Conservation (phyloP, 306 rosid species). For the Trichosanthes cucumerina region DNA sequence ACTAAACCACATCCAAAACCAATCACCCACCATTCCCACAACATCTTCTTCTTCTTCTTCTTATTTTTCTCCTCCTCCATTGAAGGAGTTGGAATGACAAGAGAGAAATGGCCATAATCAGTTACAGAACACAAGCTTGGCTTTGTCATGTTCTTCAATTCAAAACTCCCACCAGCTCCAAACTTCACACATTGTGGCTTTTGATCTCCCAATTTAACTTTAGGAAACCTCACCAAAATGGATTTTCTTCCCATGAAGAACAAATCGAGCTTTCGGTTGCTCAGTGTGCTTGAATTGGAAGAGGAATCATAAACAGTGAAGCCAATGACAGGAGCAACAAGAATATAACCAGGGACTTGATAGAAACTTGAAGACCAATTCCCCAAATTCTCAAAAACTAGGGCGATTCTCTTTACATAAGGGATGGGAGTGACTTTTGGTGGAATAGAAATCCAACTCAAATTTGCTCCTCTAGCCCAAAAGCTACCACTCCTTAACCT, state of each 20-base stretch:
- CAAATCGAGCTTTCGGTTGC: slow-evolving; percentile 24
- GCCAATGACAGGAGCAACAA: slow-evolving; percentile 73
- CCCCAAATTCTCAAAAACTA: slow-evolving; percentile 62
- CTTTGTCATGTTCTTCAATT: slow-evolving; percentile 38
- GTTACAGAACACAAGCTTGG: slow-evolving; percentile 28
- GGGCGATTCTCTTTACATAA: slow-evolving; percentile 31
- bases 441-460: slow-evolving; percentile 40
- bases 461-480: slow-evolving; percentile 43
- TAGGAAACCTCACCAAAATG: slow-evolving; percentile 36
- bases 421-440: slow-evolving; percentile 38
- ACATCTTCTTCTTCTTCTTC: not conserved
- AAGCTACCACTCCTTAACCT: slow-evolving; percentile 39
- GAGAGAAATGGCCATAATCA: slow-evolving; percentile 44
- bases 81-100: slow-evolving; percentile 33
- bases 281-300: slow-evolving; percentile 15
- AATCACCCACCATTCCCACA: slow-evolving; percentile 30
- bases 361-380: slow-evolving; percentile 62
- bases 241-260: slow-evolving; percentile 24
- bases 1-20: slow-evolving; percentile 37
- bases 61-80: not conserved
- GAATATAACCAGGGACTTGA: slow-evolving; percentile 42
- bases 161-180: slow-evolving; percentile 28
- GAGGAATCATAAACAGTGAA: slow-evolving; percentile 48
- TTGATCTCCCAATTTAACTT: not conserved
- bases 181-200: slow-evolving; percentile 51